Evolutionary conservation across 2,329 filamentous ascomycete genomes (phyloP).

Genomic region (Escovopsis sp.): DNA sequence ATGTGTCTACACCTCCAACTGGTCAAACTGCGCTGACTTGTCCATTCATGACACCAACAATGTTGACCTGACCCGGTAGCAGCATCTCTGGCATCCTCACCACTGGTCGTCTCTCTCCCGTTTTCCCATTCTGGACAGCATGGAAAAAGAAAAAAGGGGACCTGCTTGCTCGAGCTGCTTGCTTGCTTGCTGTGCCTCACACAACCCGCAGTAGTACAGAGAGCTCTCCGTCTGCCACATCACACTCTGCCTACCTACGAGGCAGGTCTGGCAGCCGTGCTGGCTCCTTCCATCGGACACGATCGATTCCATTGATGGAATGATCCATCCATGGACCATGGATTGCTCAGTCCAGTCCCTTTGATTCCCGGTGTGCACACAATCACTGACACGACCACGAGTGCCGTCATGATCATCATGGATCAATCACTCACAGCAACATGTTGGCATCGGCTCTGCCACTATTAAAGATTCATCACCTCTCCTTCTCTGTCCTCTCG

Average conservation of each 20-base stretch:
- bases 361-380: background rate
- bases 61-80: background rate
- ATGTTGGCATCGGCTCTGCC: too few relatives aligned
- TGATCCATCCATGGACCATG: too few relatives aligned
- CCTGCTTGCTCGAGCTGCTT: background rate
- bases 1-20: background rate
- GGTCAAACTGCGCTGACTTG: background rate
- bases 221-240: slow-evolving; percentile 6
- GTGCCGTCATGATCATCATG: background rate
- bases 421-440: background rate
- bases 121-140: background rate
- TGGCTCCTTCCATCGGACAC: too few relatives aligned
- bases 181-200: background rate
- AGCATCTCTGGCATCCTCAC: too few relatives aligned
- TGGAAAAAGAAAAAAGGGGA: background rate
- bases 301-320: too few relatives aligned
- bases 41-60: background rate
- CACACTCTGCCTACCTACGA: slow-evolving; percentile 2
- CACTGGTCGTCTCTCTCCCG: too few relatives aligned
- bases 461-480: background rate
- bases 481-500: background rate
- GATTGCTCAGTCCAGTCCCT: background rate
- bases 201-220: slow-evolving; percentile 3
- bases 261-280: too few relatives aligned
- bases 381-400: background rate